Evolutionary conservation across 225 moss, liverwort and hornwort genomes (phyloP).

Genomic region (Rhytidiadelphus loreus): DNA sequence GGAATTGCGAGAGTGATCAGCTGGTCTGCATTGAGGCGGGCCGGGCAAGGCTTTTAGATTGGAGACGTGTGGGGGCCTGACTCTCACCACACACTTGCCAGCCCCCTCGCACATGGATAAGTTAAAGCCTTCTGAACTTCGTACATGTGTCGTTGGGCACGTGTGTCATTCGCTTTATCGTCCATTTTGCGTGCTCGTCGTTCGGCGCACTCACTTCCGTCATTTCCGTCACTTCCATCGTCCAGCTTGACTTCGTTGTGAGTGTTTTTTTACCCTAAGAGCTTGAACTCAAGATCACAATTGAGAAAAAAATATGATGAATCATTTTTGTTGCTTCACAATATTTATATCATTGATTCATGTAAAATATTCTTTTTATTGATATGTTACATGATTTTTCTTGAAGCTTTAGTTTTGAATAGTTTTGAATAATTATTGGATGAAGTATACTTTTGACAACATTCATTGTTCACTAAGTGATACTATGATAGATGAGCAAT

Average conservation of each 20-base stretch:
- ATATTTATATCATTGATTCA: not conserved
- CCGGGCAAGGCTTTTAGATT: not conserved
- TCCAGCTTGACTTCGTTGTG: not conserved
- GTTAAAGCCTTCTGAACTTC: not conserved
- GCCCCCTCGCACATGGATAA: conserved; percentile 2
- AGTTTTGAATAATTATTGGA: too few relatives aligned
- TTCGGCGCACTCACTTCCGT: not conserved
- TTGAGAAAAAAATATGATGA: not conserved
- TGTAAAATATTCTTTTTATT: not conserved
- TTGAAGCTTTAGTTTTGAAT: too few relatives aligned
- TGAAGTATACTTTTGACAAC: not conserved
- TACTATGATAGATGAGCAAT: not conserved
- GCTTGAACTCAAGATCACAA: not conserved
- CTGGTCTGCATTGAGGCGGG: not conserved
- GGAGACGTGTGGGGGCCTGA: conserved; percentile 16
- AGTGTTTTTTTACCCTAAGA: too few relatives aligned
- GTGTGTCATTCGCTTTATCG: not conserved
- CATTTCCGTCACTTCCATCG: not conserved
- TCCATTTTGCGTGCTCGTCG: not conserved
- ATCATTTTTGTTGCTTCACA: too few relatives aligned
- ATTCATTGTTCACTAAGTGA: not conserved
- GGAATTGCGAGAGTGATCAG: not conserved
- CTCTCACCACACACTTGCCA: conserved; percentile 38
- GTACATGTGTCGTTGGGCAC: not conserved
- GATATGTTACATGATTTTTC: not conserved